These are phyloP conservation scores for Metarhizium anisopliae DNA, from an alignment of 2,329 filamentous ascomycete species.

Conservation along the genomic window DNA sequence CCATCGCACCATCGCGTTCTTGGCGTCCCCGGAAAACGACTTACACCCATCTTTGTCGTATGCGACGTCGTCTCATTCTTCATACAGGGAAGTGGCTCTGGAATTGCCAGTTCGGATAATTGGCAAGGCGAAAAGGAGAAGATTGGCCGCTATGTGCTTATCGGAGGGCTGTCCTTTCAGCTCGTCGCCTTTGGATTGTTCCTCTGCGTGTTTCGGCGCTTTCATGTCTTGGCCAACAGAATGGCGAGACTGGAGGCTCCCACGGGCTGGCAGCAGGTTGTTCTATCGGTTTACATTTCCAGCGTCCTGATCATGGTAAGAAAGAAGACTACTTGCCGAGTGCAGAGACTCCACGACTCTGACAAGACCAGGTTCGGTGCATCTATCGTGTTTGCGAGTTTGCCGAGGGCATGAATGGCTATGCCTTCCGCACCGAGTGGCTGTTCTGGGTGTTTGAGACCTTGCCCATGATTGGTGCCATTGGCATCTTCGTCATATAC, in stretches of 20 bases:
- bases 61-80: slow-evolving; percentile 36
- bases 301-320: slow-evolving; percentile 36
- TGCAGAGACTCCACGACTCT: background rate
- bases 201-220: slow-evolving; percentile 27
- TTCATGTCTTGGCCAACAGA: slow-evolving; percentile 23
- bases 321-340: too few relatives aligned
- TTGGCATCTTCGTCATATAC: slow-evolving; percentile 38
- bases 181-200: slow-evolving; percentile 31
- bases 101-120: slow-evolving; percentile 30
- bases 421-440: slow-evolving; percentile 42
- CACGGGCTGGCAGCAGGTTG: slow-evolving; percentile 26
- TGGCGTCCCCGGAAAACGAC: slow-evolving; percentile 24
- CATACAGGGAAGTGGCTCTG: slow-evolving; percentile 34
- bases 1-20: slow-evolving; percentile 23
- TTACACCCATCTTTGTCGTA: slow-evolving; percentile 37
- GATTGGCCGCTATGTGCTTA: slow-evolving; percentile 30
- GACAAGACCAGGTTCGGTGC: slow-evolving; percentile 32
- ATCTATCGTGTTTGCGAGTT: slow-evolving; percentile 46
- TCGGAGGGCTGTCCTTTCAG: slow-evolving; percentile 32
- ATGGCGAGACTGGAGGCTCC: slow-evolving; percentile 18
- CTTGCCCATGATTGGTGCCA: slow-evolving; percentile 36
- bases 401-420: slow-evolving; percentile 39
- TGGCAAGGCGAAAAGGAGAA: slow-evolving; percentile 31
- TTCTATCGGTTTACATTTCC: slow-evolving; percentile 33
- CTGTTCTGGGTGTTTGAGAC: slow-evolving; percentile 44